A percentile compares a stretch with the other conserved stretches of the same genome.
phyloP scores from a whole-genome alignment of 1,284 basidiomycete genomes.

The Naganishia albida region DNA sequence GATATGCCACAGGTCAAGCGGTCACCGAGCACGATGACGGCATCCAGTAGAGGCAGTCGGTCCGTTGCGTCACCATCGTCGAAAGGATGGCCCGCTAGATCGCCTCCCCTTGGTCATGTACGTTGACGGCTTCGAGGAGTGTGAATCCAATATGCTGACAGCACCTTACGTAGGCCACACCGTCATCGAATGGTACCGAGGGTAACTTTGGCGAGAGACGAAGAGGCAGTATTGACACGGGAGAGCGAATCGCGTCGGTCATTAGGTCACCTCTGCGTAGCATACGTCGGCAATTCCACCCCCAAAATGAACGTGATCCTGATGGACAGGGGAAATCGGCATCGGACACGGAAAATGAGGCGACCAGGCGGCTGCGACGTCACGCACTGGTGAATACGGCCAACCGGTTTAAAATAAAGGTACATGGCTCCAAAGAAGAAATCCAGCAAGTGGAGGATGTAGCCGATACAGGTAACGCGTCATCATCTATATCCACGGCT shows the following conservation, averaged over 20 bases:
- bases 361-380: constrained; percentile 1
- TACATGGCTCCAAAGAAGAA: constrained; percentile 12
- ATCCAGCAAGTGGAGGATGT: constrained; percentile 8
- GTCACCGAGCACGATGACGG: constrained; percentile 23
- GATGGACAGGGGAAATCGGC: neutral
- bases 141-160: neutral
- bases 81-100: neutral
- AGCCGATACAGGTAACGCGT: neutral
- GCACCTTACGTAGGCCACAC: neutral
- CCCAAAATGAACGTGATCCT: constrained; percentile 4
- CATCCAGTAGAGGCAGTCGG: constrained; percentile 11
- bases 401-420: constrained; percentile 1
- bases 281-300: constrained; percentile 20
- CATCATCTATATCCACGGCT: neutral
- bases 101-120: neutral
- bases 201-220: neutral
- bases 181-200: neutral
- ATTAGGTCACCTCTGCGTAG: constrained; percentile 13
- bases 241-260: constrained; percentile 11
- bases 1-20: constrained; percentile 21
- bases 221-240: constrained; percentile 1
- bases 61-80: constrained; percentile 6
- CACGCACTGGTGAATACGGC: constrained; percentile 8
- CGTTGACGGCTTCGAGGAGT: neutral
- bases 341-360: constrained; percentile 22